A percentile compares a stretch with the other conserved stretches of the same genome.
Conservation (phyloP, 2,329 filamentous ascomycete genomes). For the Colletotrichum noveboracense region DNA sequence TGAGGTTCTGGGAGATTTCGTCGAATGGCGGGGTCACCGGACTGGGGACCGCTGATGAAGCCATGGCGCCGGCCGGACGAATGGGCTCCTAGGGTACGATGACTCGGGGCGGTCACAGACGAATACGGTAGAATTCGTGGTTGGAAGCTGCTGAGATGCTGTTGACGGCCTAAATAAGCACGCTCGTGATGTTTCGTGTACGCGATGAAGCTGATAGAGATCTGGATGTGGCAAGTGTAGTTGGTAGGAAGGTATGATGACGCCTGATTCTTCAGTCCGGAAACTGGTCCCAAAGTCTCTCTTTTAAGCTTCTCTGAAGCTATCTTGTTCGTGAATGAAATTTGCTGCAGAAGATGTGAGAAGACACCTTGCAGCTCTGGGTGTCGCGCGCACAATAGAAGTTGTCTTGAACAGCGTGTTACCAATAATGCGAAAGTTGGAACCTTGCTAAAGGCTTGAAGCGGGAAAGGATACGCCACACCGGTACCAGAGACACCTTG, state of each 20-base stretch:
- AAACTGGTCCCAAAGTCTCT: not conserved
- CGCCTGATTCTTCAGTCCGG: not conserved
- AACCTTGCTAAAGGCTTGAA: not conserved
- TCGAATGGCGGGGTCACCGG: conserved; percentile 25
- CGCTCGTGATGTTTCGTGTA: not conserved
- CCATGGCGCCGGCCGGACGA: not conserved
- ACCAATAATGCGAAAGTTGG: not conserved
- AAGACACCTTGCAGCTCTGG: not conserved
- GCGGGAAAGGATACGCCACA: not conserved
- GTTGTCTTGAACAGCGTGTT: conserved; percentile 7
- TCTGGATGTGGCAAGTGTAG: not conserved
- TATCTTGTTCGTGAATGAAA: not conserved
- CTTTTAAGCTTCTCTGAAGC: not conserved
- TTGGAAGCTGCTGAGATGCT: not conserved
- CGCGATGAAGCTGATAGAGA: not conserved
- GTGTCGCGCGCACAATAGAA: not conserved
- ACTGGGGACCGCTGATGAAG: conserved; percentile 10
- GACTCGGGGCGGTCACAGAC: not conserved
- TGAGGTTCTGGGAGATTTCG: conserved; percentile 31
- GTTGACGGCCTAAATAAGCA: not conserved
- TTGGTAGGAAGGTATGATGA: not conserved
- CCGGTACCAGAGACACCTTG: not conserved
- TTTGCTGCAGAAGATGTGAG: not conserved
- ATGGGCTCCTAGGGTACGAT: not conserved
- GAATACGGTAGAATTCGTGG: accelerated